phyloP scores from a whole-genome alignment of 2,329 filamentous ascomycete genomes.

The Lachnellula subtilissima region DNA sequence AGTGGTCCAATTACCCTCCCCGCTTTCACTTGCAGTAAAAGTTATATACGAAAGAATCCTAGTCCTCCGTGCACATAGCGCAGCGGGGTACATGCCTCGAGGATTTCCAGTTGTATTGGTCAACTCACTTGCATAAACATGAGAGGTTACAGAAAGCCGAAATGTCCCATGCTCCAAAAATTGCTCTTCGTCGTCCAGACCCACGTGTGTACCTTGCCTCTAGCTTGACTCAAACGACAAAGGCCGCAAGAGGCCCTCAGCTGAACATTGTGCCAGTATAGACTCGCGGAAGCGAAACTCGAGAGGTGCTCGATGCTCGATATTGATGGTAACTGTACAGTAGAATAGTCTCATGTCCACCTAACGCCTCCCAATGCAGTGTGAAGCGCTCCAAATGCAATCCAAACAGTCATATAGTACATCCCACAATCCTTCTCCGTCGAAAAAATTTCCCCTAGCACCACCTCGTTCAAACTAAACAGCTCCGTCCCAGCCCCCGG shows the following conservation, averaged over 20 bases:
- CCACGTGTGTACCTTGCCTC: too few species aligned
- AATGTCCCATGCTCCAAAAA: background rate
- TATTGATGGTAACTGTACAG: background rate
- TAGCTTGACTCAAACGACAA: too few species aligned
- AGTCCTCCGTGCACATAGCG: background rate
- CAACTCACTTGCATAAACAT: background rate
- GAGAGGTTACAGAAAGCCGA: background rate
- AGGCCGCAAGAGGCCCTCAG: too few species aligned
- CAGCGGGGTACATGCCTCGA: background rate
- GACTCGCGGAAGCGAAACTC: too few species aligned
- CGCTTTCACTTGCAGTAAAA: background rate
- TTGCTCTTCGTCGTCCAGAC: background rate
- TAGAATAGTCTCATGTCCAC: background rate
- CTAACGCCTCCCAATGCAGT: constrained; percentile 1
- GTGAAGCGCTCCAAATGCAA: background rate
- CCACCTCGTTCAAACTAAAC: background rate
- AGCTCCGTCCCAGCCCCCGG: background rate
- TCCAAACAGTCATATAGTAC: background rate
- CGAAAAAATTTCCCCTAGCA: background rate
- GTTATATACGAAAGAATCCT: background rate
- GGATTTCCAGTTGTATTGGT: background rate
- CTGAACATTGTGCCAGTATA: too few species aligned
- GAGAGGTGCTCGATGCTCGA: background rate
- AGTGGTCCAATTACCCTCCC: background rate
- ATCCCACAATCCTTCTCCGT: background rate